Conservation (phyloP, 2,329 filamentous ascomycete species). For the Exophiala sideris region DNA sequence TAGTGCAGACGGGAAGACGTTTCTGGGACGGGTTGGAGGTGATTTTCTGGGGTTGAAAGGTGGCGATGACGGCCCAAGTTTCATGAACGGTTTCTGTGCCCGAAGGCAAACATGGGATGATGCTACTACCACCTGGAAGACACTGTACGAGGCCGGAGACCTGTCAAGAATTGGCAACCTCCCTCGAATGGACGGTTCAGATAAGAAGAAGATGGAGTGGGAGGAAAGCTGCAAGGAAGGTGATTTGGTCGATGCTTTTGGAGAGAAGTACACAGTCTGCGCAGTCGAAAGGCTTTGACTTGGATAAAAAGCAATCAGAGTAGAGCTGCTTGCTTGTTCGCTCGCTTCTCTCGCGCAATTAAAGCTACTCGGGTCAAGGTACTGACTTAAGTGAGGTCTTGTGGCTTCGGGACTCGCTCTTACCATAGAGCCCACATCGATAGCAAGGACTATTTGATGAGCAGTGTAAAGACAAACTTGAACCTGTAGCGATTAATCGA, state of each 20-base stretch:
- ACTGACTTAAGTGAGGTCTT: too few relatives aligned
- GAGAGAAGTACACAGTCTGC: slow-evolving; percentile 8
- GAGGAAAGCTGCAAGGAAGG: slow-evolving; percentile 5
- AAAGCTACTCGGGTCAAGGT: too few relatives aligned
- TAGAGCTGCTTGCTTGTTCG: too few relatives aligned
- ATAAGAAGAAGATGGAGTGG: not conserved
- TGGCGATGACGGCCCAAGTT: slow-evolving; percentile 1
- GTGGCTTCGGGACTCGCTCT: too few relatives aligned
- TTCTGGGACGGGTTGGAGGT: slow-evolving; percentile 6
- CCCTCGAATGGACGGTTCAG: not conserved
- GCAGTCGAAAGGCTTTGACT: slow-evolving; percentile 4
- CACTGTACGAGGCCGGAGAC: slow-evolving; percentile 6
- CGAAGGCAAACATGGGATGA: slow-evolving; percentile 2
- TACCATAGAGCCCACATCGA: too few relatives aligned
- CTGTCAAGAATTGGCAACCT: slow-evolving; percentile 2
- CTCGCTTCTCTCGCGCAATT: too few relatives aligned
- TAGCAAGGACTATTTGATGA: too few relatives aligned
- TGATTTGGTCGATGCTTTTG: slow-evolving; percentile 8
- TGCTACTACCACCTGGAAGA: not conserved
- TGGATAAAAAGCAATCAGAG: too few relatives aligned
- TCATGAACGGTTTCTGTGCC: slow-evolving; percentile 5
- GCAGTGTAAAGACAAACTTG: too few relatives aligned
- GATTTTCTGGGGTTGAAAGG: slow-evolving; percentile 13
- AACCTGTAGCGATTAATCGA: too few relatives aligned
- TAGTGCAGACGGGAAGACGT: slow-evolving; percentile 7